Conservation (phyloP, 2,329 filamentous ascomycete species). For the Neophaeococcomyces aloes region DNA sequence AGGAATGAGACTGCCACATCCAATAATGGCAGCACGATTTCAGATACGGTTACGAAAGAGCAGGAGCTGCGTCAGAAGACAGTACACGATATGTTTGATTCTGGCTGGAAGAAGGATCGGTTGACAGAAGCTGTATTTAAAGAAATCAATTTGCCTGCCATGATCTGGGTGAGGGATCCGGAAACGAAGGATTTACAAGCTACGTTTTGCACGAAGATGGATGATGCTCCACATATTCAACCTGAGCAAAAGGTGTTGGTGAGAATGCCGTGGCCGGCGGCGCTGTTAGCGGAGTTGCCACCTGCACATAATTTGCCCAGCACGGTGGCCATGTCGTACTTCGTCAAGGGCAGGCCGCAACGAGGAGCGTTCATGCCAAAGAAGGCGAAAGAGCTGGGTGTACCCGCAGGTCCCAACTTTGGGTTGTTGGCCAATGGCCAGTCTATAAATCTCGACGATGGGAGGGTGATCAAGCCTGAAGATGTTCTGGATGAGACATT, state of each 20-base stretch:
- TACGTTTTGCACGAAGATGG: conserved; percentile 58
- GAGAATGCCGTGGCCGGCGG: conserved; percentile 68
- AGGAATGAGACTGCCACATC: conserved; percentile 15
- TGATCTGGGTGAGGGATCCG: conserved; percentile 56
- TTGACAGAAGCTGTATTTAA: conserved; percentile 56
- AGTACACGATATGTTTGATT: conserved; percentile 69
- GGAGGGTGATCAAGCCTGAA: conserved; percentile 63
- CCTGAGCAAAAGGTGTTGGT: conserved; percentile 62
- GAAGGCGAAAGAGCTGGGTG: conserved; percentile 54
- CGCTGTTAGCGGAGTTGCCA: conserved; percentile 55
- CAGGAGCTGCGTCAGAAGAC: conserved; percentile 49
- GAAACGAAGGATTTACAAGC: conserved; percentile 51
- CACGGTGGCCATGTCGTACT: conserved; percentile 67
- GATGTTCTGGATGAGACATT: conserved; percentile 67
- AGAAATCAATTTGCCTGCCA: conserved; percentile 56
- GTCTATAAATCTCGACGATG: conserved; percentile 53
- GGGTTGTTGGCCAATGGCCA: conserved; percentile 51
- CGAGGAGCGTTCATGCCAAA: conserved; percentile 69
- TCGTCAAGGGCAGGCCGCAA: conserved; percentile 64
- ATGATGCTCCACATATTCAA: conserved; percentile 39
- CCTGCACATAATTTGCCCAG: conserved; percentile 48
- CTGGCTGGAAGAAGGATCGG: conserved; percentile 61
- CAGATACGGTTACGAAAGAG: conserved; percentile 23
- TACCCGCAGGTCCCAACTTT: conserved; percentile 51
- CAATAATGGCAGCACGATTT: background rate